These are phyloP conservation scores for Moringa oleifera DNA, from an alignment of 345 rosid genomes.

Conservation along the genomic window DNA sequence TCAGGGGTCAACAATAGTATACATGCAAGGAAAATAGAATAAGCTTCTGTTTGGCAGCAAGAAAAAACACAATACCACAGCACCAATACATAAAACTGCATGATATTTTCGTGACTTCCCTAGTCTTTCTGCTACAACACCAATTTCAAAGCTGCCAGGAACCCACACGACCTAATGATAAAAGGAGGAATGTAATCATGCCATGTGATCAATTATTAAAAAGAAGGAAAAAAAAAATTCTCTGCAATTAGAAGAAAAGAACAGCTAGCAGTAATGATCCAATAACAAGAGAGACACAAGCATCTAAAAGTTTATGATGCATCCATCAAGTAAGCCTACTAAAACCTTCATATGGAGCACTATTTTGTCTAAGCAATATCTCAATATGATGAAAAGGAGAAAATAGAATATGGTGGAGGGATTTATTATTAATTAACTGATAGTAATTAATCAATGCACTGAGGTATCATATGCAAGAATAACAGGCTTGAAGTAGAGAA, in stretches of 20 bases:
- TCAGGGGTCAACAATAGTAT: conserved; percentile 13
- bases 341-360: too few relatives aligned
- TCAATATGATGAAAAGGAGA: too few relatives aligned
- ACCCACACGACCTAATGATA: conserved; percentile 83
- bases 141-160: conserved; percentile 91
- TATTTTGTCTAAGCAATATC: too few relatives aligned
- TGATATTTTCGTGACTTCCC: conserved; percentile 71
- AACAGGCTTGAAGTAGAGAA: too few relatives aligned
- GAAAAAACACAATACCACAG: conserved; percentile 66
- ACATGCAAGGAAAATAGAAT: too few relatives aligned
- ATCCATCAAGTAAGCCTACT: not conserved
- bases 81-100: conserved; percentile 86
- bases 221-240: too few relatives aligned
- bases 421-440: too few relatives aligned
- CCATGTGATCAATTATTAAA: not conserved
- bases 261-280: not conserved
- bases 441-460: too few relatives aligned
- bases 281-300: not conserved
- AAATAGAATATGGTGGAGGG: too few relatives aligned
- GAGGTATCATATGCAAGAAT: too few relatives aligned
- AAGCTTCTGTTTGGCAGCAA: not conserved
- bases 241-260: too few relatives aligned
- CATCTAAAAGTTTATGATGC: not conserved
- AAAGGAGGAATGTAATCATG: not conserved
- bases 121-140: conserved; percentile 62